Base-by-base conservation (phyloP, 495 filamentous ascomycete species). In the Trichoderma asperelloides region DNA sequence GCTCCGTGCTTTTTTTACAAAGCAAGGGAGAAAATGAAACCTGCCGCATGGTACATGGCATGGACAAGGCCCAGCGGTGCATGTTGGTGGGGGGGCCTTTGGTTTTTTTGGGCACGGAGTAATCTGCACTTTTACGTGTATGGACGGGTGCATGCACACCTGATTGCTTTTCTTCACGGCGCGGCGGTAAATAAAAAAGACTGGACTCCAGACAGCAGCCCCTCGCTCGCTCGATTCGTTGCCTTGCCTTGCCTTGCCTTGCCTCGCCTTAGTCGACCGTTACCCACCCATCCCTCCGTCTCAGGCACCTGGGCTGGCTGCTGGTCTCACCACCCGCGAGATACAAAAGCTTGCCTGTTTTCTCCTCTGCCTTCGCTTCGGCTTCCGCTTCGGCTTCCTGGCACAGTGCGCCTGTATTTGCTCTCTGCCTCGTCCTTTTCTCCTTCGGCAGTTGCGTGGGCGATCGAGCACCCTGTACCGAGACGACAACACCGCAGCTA, bases 211-310 rank as follows among this genome's bases (percentile, higher is more conserved):
- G 27, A 25, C 33, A 30, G 23, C 47, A 45, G 18, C 18, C 21
- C 49, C 49, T 21, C 27, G 25, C 11, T 30, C 55, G 9, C 23
- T 11, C 27, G 16, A 27, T 60, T 13, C 55, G 55, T 3, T 60
- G 5, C 25, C 23, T 60, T 60, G 55, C 55, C 55, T 60, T 27
- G 25, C 55, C 23, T 60, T 28, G 25, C 25, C 11, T 37, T 4
- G 33, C 33, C 33, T 37, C 9, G 33, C 33, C 33, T 37, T 37
- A 37, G 33, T 37, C 33, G 33, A 7, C 33, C 33, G 33, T 21
- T 28, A 60, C 28, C 55, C 55, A 60, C 55, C 23, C 55, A 60
- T 60, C 55, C 55, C 55, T 60, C 55, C 55, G 55, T 30, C 55
- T 30, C 55, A 60, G 55, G 55, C 55, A 60, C 55, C n/a, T 30